Evolutionary conservation across 352 stramenopile genomes (phyloP).

Genomic region (Globisporangium solare): DNA sequence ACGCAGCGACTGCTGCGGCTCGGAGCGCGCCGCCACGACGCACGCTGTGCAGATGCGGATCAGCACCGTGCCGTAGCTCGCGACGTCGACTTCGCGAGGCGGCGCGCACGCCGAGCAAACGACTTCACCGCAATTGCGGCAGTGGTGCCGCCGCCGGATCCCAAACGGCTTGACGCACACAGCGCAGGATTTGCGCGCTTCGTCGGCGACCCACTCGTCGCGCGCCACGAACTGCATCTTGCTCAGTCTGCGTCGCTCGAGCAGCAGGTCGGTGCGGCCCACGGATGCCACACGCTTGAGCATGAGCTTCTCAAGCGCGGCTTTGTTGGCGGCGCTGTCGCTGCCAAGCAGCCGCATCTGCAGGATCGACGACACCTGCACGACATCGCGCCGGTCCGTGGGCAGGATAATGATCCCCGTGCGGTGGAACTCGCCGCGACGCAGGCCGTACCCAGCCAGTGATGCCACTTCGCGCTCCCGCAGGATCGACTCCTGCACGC

Average conservation of each 20-base stretch:
- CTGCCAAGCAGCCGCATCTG: constrained; percentile 37
- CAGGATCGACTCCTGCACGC: constrained; percentile 60
- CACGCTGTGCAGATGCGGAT: constrained; percentile 69
- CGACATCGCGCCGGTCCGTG: constrained; percentile 47
- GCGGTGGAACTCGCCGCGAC: constrained; percentile 49
- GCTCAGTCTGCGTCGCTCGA: constrained; percentile 55
- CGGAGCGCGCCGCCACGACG: constrained; percentile 38
- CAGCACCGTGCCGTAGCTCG: constrained; percentile 21
- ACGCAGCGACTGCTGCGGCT: constrained; percentile 13
- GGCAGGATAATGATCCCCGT: constrained; percentile 60
- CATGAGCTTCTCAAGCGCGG: constrained; percentile 45
- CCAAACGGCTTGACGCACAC: constrained; percentile 65
- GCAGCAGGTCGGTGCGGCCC: constrained; percentile 36
- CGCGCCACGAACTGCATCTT: constrained; percentile 47
- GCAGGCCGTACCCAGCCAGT: constrained; percentile 47
- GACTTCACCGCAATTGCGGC: constrained; percentile 68
- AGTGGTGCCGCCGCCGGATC: constrained; percentile 61
- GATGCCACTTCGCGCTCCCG: constrained; percentile 56
- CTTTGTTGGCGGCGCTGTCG: constrained; percentile 22
- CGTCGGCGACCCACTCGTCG: constrained; percentile 54
- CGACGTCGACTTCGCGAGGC: constrained; percentile 43
- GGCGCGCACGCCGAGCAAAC: constrained; percentile 64
- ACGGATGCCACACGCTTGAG: constrained; percentile 40
- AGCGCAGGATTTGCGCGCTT: constrained; percentile 47
- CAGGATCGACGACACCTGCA: constrained; percentile 64